phyloP scores from a whole-genome alignment of 768 basidiomycete genomes.

The Hydnum rufescens region DNA sequence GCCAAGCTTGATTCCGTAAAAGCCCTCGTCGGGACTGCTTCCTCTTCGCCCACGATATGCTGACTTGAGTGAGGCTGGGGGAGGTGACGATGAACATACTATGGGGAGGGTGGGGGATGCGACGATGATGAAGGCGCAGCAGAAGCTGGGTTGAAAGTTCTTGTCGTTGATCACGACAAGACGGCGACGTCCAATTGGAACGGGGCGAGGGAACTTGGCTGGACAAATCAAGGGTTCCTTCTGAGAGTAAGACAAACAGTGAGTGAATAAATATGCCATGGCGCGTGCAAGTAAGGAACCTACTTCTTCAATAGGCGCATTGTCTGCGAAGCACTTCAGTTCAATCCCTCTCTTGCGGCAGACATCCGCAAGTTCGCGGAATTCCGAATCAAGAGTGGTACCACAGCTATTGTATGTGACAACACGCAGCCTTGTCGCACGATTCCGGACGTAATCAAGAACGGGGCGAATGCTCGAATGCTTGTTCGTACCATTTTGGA shows the following conservation, averaged over 20 bases:
- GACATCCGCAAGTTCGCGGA: not conserved
- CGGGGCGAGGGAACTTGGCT: not conserved
- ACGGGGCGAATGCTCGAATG: not conserved
- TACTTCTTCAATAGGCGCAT: not conserved
- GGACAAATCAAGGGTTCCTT: not conserved
- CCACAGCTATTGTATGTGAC: slow-evolving; percentile 1
- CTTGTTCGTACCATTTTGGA: not conserved
- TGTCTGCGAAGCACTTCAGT: not conserved
- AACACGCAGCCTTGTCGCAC: not conserved
- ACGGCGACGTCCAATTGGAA: not conserved
- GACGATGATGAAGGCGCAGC: not conserved
- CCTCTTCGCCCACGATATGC: not conserved
- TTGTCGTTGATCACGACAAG: not conserved
- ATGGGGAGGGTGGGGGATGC: no score
- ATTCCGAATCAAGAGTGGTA: not conserved
- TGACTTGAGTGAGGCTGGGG: not conserved
- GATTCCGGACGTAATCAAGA: not conserved
- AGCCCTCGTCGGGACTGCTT: not conserved
- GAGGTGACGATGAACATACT: not conserved
- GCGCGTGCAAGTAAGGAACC: not conserved
- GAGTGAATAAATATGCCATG: no score
- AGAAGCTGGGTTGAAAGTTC: not conserved
- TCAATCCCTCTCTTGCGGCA: not conserved
- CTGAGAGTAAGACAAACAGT: no score
- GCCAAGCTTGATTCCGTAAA: not conserved